Percentiles rank a stretch among this genome's conserved stretches.
Conservation (phyloP, 2,329 filamentous ascomycete genomes). For the Claviceps spartinae region DNA sequence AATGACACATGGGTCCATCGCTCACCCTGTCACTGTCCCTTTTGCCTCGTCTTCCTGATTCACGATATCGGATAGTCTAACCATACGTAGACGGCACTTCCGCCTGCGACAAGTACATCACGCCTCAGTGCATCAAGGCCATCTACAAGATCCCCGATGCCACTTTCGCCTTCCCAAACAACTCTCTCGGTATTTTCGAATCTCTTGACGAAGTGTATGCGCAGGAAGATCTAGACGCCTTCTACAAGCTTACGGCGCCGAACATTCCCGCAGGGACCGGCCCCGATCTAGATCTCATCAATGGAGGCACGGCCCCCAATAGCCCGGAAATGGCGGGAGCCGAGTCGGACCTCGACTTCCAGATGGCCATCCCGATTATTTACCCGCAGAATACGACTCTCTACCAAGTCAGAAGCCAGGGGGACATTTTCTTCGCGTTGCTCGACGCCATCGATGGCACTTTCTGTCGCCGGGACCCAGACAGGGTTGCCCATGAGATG, state of each 20-base stretch:
- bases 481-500: conserved; percentile 24
- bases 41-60: no score
- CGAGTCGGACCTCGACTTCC: conserved; percentile 41
- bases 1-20: not conserved
- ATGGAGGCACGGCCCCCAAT: conserved; percentile 31
- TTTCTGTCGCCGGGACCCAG: conserved; percentile 37
- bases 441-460: conserved; percentile 36
- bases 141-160: conserved; percentile 31
- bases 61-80: not conserved
- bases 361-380: conserved; percentile 38
- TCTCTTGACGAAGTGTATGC: conserved; percentile 37
- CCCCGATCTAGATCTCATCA: conserved; percentile 32
- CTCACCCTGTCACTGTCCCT: no score
- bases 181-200: conserved; percentile 39
- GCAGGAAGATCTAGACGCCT: conserved; percentile 33
- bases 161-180: conserved; percentile 19
- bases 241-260: conserved; percentile 30
- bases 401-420: conserved; percentile 27
- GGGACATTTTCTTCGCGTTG: conserved; percentile 28
- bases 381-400: conserved; percentile 37
- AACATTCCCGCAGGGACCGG: conserved; percentile 26
- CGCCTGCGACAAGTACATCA: conserved; percentile 39
- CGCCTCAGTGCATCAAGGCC: conserved; percentile 39
- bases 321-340: conserved; percentile 16
- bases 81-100: conserved; percentile 2